Evolutionary conservation across 106 monocot species (phyloP).

Genomic region (Cymbidium sinense): DNA sequence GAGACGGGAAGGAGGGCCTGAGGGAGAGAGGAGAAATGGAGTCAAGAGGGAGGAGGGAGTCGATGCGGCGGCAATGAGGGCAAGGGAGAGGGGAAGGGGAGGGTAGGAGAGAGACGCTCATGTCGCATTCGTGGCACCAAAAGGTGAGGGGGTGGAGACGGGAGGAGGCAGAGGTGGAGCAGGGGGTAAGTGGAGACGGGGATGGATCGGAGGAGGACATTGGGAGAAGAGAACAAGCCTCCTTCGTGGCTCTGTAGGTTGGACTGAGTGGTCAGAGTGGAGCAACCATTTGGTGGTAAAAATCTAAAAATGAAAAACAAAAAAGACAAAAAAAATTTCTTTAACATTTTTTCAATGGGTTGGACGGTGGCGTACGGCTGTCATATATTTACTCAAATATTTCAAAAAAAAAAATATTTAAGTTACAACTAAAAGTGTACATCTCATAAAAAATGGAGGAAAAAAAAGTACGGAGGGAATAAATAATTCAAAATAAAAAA

Average conservation of each 20-base stretch:
- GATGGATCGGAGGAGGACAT: background rate
- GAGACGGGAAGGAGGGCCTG: background rate
- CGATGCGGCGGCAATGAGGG: slow-evolving; percentile 30
- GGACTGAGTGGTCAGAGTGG: too few species aligned
- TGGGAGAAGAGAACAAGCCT: background rate
- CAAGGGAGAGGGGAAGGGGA: slow-evolving; percentile 22
- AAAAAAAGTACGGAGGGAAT: too few species aligned
- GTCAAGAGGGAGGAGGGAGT: slow-evolving; percentile 8
- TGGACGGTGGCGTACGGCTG: too few species aligned
- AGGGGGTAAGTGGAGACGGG: background rate
- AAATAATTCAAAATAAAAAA: too few species aligned
- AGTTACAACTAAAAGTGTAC: too few species aligned
- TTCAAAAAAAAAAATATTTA: too few species aligned
- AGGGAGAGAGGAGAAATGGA: background rate
- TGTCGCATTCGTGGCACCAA: slow-evolving; percentile 63
- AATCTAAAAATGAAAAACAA: too few species aligned
- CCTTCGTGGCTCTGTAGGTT: background rate
- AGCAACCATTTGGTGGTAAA: too few species aligned
- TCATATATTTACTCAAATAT: too few species aligned
- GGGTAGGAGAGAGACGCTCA: slow-evolving; percentile 30
- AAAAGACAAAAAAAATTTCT: too few species aligned
- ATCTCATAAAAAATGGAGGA: too few species aligned
- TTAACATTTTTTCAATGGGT: too few species aligned
- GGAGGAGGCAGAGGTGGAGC: background rate
- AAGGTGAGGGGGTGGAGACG: slow-evolving; percentile 22